These are phyloP conservation scores for Gynandropsis gynandra DNA, from an alignment of 345 rosid species.

Conservation along the genomic window DNA sequence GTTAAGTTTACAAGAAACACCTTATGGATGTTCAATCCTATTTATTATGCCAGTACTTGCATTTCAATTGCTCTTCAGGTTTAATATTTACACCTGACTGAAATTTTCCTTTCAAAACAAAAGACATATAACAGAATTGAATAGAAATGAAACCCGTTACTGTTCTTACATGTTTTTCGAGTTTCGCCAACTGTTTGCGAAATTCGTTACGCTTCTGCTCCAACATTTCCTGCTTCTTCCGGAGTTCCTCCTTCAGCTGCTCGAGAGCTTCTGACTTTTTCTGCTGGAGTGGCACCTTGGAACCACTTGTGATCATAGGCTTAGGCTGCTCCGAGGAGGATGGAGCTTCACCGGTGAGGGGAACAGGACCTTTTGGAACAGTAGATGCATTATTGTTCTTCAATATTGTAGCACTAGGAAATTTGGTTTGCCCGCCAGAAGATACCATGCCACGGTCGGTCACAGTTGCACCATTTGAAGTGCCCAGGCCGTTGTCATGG, in stretches of 20 bases:
- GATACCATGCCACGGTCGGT: slow-evolving; percentile 36
- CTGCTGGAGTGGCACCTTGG: slow-evolving; percentile 55
- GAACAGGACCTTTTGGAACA: slow-evolving; percentile 28
- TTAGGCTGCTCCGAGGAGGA: slow-evolving; percentile 44
- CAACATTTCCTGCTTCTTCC: slow-evolving; percentile 84
- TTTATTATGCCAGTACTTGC: background rate
- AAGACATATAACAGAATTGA: background rate
- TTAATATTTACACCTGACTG: slow-evolving; percentile 15
- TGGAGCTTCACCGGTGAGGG: slow-evolving; percentile 33
- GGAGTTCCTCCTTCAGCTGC: slow-evolving; percentile 76
- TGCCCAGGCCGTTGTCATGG: slow-evolving; percentile 46
- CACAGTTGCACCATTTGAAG: slow-evolving; percentile 32
- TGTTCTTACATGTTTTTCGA: slow-evolving; percentile 56
- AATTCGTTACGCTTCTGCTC: slow-evolving; percentile 81
- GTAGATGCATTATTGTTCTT: slow-evolving; percentile 43
- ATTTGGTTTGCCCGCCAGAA: slow-evolving; percentile 33
- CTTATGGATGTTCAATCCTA: slow-evolving; percentile 2
- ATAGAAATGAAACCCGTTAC: slow-evolving; percentile 5
- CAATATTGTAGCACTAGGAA: slow-evolving; percentile 35
- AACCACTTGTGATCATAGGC: slow-evolving; percentile 36
- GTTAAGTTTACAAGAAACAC: slow-evolving; percentile 2
- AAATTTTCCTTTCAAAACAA: background rate
- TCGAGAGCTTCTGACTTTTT: slow-evolving; percentile 71
- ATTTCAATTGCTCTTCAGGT: background rate
- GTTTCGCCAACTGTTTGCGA: slow-evolving; percentile 57